Evolutionary conservation across 129 eudicot species (phyloP), one percentile per base, ranked within the genome.

Genomic region (Logfia minima): DNA sequence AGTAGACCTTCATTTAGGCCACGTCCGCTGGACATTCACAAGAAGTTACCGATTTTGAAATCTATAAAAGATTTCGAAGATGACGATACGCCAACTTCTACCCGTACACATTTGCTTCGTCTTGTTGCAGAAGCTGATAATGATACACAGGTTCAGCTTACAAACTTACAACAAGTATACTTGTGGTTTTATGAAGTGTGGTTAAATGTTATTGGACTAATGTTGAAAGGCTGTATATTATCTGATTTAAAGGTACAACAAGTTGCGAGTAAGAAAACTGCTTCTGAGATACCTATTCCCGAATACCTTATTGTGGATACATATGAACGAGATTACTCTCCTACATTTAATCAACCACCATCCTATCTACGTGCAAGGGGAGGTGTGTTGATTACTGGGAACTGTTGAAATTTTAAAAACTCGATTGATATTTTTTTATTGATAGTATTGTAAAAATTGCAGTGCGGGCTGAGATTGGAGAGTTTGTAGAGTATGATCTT

Each of bases 391-490:
- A 53, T 55, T 64, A 13, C 37, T 18, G 55, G 23, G 75, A 39
- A 51, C 13, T 55, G 43, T 79, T 66, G n/a, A 52, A 13, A 2
- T 75, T 52, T 21, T 51, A 71, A n/a, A n/a, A 58, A 23, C 45
- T 65, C 32, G 34, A 39, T 43, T 59, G 37, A 37, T 79, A 23
- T 16, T 16, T 17, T 8, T 48, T 45, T 72, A 23, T 43, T 76
- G 17, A 79, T 37, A 41, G 45, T 58, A 11, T 75, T 69, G 11
- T 18, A 34, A 62, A 63, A 18, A 63, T 51, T 83, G 70, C 83
- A 93, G 98, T 83, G 16, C 88, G 97, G 77, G 91, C 97, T 61
- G 98, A 90, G 85, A 87, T 93, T 68, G 98, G 98, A 72, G 98
- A 93, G 62, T 88, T 93, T 81, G 88, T 93, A 28, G 98, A 90